Conservation (phyloP, 2,329 filamentous ascomycete species). For the Colletotrichum endophyticum region DNA sequence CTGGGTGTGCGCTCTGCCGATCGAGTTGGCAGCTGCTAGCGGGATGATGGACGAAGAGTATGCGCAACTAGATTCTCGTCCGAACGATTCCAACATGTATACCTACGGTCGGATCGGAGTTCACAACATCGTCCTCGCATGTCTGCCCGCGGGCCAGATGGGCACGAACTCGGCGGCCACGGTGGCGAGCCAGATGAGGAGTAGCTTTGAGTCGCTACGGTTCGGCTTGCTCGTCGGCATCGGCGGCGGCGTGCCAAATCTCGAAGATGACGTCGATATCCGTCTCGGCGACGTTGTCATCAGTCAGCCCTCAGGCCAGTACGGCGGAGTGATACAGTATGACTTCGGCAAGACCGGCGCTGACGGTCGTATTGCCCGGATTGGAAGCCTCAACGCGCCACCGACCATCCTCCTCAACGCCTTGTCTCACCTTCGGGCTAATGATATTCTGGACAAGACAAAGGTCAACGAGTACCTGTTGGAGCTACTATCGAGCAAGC, state of each 20-base stretch:
- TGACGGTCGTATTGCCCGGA: not conserved
- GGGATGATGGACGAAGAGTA: slow-evolving; percentile 23
- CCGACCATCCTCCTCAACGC: slow-evolving; percentile 17
- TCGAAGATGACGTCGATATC: slow-evolving; percentile 30
- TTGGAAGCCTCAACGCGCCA: slow-evolving; percentile 21
- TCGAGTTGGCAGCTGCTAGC: slow-evolving; percentile 20
- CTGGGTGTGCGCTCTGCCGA: slow-evolving; percentile 24
- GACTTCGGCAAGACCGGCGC: slow-evolving; percentile 27
- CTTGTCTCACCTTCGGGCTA: not conserved
- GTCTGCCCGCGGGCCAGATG: not conserved
- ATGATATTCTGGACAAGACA: not conserved
- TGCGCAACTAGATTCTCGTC: too few species aligned
- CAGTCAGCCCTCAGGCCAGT: slow-evolving; percentile 1
- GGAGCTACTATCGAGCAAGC: too few species aligned
- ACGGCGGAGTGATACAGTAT: slow-evolving; percentile 26
- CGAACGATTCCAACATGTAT: not conserved
- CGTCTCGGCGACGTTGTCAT: slow-evolving; percentile 25
- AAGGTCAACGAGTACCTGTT: too few species aligned
- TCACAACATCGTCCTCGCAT: slow-evolving; percentile 7
- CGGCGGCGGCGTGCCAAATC: slow-evolving; percentile 24
- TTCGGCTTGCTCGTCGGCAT: slow-evolving; percentile 30
- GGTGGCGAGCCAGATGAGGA: slow-evolving; percentile 12
- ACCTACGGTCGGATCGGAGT: not conserved
- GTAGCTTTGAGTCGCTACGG: slow-evolving; percentile 5
- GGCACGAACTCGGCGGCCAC: not conserved